Conservation (phyloP, 805 yeast genomes). For the Candida sphagnicola region DNA sequence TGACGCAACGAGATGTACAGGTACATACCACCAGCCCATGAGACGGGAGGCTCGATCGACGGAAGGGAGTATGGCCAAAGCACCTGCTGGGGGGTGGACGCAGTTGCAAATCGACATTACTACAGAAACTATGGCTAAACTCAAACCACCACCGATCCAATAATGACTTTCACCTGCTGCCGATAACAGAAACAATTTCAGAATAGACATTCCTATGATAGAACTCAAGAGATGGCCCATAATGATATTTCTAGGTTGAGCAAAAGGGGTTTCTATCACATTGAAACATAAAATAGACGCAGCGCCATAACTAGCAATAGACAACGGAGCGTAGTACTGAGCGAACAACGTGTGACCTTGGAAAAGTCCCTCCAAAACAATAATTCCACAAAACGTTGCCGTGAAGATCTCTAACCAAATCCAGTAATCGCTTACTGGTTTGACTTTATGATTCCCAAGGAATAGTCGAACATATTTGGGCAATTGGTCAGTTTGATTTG, state of each 20-base stretch:
- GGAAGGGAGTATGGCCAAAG: constrained; percentile 58
- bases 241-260: constrained; percentile 61
- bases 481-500: constrained; percentile 19
- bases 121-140: constrained; percentile 52
- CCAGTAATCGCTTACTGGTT: constrained; percentile 31
- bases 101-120: constrained; percentile 51
- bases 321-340: constrained; percentile 40
- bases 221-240: constrained; percentile 54
- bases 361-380: constrained; percentile 45
- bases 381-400: constrained; percentile 43
- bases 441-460: constrained; percentile 34
- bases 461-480: constrained; percentile 34
- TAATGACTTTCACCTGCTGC: constrained; percentile 41
- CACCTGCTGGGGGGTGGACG: constrained; percentile 73
- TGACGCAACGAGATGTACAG: constrained; percentile 48
- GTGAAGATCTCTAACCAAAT: constrained; percentile 46
- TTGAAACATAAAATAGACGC: constrained; percentile 58
- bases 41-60: constrained; percentile 40
- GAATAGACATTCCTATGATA: constrained; percentile 50
- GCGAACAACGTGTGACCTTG: constrained; percentile 35
- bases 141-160: constrained; percentile 56
- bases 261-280: constrained; percentile 51
- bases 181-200: constrained; percentile 49
- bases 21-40: constrained; percentile 67
- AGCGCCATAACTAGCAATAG: constrained; percentile 59